Conservation (phyloP, 2,329 filamentous ascomycete genomes). For the Paecilomyces fulvus region DNA sequence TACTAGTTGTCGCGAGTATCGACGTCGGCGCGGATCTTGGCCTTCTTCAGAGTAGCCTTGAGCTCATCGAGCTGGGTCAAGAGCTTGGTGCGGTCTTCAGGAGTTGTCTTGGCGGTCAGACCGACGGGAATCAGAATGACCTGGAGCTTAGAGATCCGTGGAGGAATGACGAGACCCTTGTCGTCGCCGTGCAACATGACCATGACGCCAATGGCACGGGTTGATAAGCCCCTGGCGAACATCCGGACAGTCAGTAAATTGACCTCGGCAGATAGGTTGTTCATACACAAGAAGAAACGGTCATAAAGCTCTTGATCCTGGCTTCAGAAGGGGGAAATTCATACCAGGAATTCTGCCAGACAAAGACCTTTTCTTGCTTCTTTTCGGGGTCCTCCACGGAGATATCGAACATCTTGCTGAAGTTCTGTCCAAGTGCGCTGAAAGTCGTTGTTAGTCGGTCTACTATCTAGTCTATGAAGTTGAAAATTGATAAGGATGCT, state of each 20-base stretch:
- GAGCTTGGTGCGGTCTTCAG: neutral
- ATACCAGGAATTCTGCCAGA: neutral
- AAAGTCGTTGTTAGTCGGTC: neutral
- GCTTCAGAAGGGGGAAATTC: neutral
- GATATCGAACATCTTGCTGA: neutral
- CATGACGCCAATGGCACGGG: neutral
- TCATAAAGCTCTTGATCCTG: neutral
- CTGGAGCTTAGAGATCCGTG: neutral
- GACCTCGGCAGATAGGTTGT: neutral
- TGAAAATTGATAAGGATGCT: neutral
- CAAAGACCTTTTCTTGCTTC: neutral
- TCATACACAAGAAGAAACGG: neutral
- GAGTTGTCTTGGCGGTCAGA: neutral
- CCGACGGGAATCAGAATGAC: neutral
- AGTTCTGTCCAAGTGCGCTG: neutral
- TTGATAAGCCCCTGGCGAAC: neutral
- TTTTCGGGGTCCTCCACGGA: neutral
- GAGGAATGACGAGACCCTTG: neutral
- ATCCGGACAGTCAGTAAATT: neutral
- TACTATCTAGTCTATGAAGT: neutral
- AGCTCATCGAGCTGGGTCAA: neutral
- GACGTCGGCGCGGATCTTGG: neutral
- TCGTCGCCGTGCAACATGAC: neutral
- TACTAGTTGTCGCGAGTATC: neutral
- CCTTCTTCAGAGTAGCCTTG: neutral